Conservation (phyloP, 345 rosid species). For the rapeseed (Brassica napus) region Da-Ae NC_063446.1:20734501-20735000, state of each 20-base stretch:
- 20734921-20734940: conserved; percentile 81
- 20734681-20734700: too few relatives aligned
- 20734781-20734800: too few relatives aligned
- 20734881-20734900: conserved; percentile 87
- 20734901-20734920: conserved; percentile 61
- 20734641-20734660: conserved; percentile 7
- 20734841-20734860: not conserved
- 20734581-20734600: conserved; percentile 75
- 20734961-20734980: conserved; percentile 66
- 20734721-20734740: too few relatives aligned
- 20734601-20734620: conserved; percentile 26
- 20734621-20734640: not conserved
- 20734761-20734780: too few relatives aligned
- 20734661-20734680: conserved; percentile 2
- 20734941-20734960: conserved; percentile 64
- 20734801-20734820: not conserved
- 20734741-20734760: too few relatives aligned
- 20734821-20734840: too few relatives aligned
- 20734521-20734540: conserved; percentile 62
- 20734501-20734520: conserved; percentile 59
- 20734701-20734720: not conserved
- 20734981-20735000: conserved; percentile 72
- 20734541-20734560: conserved; percentile 55
- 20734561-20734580: conserved; percentile 56
- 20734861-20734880: conserved; percentile 51